Evolutionary conservation across 305 asterid genomes (phyloP).

Genomic region (Fraxinus greggii): DNA sequence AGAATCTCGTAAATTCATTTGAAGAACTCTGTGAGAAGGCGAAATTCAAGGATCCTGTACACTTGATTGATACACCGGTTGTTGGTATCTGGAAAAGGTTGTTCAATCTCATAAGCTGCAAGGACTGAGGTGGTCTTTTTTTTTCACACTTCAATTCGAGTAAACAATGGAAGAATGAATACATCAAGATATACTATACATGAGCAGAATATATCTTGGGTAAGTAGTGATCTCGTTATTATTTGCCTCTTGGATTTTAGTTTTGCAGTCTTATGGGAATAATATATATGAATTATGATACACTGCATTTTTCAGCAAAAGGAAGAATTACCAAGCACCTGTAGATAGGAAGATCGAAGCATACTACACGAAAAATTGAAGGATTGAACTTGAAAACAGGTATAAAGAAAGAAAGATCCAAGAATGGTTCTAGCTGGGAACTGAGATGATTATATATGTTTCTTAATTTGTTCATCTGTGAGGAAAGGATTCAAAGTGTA

Average conservation of each 20-base stretch:
- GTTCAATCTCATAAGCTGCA: constrained; percentile 27
- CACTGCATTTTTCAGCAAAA: background rate
- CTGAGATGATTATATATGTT: background rate
- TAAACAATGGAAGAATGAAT: background rate
- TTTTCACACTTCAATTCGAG: background rate
- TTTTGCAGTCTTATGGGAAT: background rate
- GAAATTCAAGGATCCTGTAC: constrained; percentile 50
- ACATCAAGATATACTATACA: background rate
- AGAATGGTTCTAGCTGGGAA: background rate
- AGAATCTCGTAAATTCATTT: constrained; percentile 67
- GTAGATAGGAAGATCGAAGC: background rate
- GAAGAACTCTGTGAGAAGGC: constrained; percentile 76
- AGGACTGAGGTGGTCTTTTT: constrained; percentile 11
- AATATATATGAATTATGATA: background rate
- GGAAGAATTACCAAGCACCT: background rate
- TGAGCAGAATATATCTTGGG: background rate
- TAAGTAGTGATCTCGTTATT: background rate
- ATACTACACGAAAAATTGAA: background rate
- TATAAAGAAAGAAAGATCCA: background rate
- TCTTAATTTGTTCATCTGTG: background rate
- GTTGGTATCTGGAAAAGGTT: constrained; percentile 41
- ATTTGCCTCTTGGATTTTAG: background rate
- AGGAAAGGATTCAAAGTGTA: background rate
- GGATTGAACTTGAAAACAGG: background rate
- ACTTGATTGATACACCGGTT: constrained; percentile 21